Conservation (phyloP, 345 rosid species). For the Eucalyptus melliodora region DNA sequence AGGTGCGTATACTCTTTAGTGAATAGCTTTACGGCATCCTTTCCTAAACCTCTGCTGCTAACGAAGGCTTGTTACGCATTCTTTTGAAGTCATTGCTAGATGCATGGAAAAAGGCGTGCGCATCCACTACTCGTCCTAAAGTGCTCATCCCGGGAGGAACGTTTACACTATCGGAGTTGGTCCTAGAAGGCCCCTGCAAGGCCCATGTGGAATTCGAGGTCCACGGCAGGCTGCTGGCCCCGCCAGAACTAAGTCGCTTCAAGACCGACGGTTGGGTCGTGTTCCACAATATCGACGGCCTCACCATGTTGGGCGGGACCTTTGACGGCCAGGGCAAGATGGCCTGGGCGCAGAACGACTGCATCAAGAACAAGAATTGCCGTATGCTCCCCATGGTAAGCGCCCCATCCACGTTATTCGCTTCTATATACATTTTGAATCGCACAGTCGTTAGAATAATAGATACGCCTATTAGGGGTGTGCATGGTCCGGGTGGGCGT, state of each 20-base stretch:
- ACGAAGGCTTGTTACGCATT: background rate
- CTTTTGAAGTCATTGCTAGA: background rate
- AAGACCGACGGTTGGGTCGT: constrained; percentile 29
- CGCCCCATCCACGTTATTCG: background rate
- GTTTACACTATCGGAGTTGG: constrained; percentile 6
- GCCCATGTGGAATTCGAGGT: background rate
- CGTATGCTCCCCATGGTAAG: constrained; percentile 28
- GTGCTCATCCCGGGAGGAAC: constrained; percentile 30
- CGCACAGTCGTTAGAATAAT: background rate
- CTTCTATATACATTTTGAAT: background rate
- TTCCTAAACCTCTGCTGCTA: background rate
- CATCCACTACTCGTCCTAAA: constrained; percentile 6
- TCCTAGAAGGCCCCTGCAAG: constrained; percentile 37
- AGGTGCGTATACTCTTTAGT: background rate
- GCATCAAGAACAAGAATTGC: constrained; percentile 17
- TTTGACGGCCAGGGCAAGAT: constrained; percentile 46
- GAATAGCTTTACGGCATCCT: background rate
- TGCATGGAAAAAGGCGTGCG: constrained; percentile 43
- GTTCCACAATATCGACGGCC: constrained; percentile 15
- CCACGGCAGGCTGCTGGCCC: constrained; percentile 29
- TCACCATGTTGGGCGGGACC: constrained; percentile 36
- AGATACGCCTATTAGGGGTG: background rate
- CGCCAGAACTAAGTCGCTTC: constrained; percentile 1
- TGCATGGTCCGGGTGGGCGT: too few species aligned
- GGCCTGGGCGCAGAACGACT: constrained; percentile 22